phyloP scores from a whole-genome alignment of 768 basidiomycete species.

The Boletus sp. region DNA sequence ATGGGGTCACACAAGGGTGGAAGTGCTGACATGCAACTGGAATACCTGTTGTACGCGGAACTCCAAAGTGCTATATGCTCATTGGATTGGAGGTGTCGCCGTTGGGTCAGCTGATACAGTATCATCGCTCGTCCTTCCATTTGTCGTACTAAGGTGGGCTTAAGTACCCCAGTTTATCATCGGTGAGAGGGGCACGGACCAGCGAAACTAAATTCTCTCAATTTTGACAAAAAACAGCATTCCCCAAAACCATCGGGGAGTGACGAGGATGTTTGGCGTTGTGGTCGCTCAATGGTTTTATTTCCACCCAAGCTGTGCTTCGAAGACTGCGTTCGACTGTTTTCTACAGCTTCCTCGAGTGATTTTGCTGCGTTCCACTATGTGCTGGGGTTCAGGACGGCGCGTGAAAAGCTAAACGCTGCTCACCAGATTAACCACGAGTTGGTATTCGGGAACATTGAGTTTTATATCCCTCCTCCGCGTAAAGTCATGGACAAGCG shows the following conservation, averaged over 20 bases:
- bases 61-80: constrained; percentile 40
- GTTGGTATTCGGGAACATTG: constrained; percentile 20
- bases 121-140: constrained; percentile 50
- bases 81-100: constrained; percentile 33
- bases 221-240: constrained; percentile 2
- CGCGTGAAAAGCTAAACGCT: not conserved
- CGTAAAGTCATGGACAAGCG: constrained; percentile 41
- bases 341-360: constrained; percentile 29
- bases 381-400: not conserved
- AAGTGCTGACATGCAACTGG: not conserved
- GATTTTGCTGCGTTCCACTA: constrained; percentile 46
- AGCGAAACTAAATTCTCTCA: constrained; percentile 24
- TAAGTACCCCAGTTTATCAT: not conserved
- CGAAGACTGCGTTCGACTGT: not conserved
- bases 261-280: not conserved
- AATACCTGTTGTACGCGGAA: constrained; percentile 66
- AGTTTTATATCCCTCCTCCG: constrained; percentile 10
- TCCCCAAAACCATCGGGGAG: not conserved
- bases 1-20: not conserved
- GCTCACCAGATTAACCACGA: constrained; percentile 42
- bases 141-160: constrained; percentile 48
- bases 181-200: constrained; percentile 13
- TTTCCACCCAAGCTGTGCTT: not conserved
- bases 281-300: constrained; percentile 7
- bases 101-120: constrained; percentile 40